phyloP scores from a whole-genome alignment of 2,329 filamentous ascomycete genomes.

The Alternaria hordeiaustralica region DNA sequence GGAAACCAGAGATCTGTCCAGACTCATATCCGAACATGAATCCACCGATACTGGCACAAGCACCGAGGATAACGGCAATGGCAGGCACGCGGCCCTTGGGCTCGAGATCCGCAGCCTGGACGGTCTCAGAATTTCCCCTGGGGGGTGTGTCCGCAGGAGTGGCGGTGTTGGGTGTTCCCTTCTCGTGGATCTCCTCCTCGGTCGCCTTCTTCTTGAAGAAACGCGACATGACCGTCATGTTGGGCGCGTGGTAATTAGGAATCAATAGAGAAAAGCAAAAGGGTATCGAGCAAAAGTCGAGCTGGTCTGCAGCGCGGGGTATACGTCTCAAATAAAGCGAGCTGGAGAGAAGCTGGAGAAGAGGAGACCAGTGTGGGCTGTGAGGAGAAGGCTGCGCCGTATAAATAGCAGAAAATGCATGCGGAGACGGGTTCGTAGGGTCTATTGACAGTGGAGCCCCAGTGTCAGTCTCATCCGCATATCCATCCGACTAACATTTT shows the following conservation, averaged over 20 bases:
- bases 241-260: slow-evolving; percentile 4
- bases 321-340: slow-evolving; percentile 11
- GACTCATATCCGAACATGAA: slow-evolving; percentile 43
- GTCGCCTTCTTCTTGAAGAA: slow-evolving; percentile 27
- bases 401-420: slow-evolving; percentile 25
- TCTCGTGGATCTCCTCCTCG: slow-evolving; percentile 27
- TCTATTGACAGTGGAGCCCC: slow-evolving; percentile 30
- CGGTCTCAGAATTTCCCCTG: slow-evolving; percentile 27
- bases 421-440: slow-evolving; percentile 24
- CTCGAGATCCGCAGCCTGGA: slow-evolving; percentile 13
- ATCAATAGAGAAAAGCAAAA: not conserved
- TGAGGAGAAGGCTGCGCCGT: slow-evolving; percentile 21
- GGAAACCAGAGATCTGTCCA: slow-evolving; percentile 34
- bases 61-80: slow-evolving; percentile 39
- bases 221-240: slow-evolving; percentile 24
- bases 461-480: slow-evolving; percentile 23
- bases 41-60: slow-evolving; percentile 43
- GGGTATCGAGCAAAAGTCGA: slow-evolving; percentile 3
- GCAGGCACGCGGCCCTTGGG: slow-evolving; percentile 33
- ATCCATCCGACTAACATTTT: slow-evolving; percentile 20
- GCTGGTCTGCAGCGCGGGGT: slow-evolving; percentile 7
- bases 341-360: slow-evolving; percentile 26
- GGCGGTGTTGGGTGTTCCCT: slow-evolving; percentile 32
- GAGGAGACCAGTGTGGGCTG: slow-evolving; percentile 24
- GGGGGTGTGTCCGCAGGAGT: slow-evolving; percentile 35